A percentile compares a stretch with the other conserved stretches of the same genome.
Conservation (phyloP, 495 filamentous ascomycete species). For the Talaromyces nanjingensis region DNA sequence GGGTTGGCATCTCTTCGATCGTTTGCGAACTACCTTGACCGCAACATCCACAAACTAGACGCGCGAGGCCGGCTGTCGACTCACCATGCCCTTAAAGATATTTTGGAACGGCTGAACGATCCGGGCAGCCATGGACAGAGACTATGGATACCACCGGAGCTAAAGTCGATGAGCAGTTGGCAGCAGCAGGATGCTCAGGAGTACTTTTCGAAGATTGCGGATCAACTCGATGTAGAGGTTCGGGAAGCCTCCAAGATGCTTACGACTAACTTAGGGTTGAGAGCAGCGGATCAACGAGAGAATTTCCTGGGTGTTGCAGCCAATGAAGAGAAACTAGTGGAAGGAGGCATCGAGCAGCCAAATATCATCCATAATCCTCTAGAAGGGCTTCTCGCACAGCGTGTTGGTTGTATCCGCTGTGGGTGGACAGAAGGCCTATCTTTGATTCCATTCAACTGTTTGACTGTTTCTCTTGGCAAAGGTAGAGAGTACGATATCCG, state of each 20-base stretch:
- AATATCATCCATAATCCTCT: conserved; percentile 55
- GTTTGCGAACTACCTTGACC: conserved; percentile 44
- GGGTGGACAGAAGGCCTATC: conserved; percentile 80
- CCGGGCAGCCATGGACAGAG: conserved; percentile 57
- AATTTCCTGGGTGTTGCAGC: conserved; percentile 25
- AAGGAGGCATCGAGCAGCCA: conserved; percentile 5
- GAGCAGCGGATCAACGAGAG: conserved; percentile 30
- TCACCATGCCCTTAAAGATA: conserved; percentile 51
- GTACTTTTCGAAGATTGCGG: conserved; percentile 85
- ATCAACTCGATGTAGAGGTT: conserved; percentile 77
- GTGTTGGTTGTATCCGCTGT: conserved; percentile 82
- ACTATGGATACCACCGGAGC: conserved; percentile 66
- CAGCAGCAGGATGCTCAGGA: conserved; percentile 99
- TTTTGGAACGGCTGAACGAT: conserved; percentile 62
- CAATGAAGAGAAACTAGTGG: conserved; percentile 5
- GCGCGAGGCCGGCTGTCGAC: conserved; percentile 35
- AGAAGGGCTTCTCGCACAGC: conserved; percentile 80
- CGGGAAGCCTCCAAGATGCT: conserved; percentile 38
- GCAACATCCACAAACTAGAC: conserved; percentile 36
- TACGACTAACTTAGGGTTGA: conserved; percentile 36
- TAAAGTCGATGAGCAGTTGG: conserved; percentile 87
- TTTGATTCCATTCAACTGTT: conserved; percentile 86
- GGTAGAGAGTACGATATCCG: conserved; percentile 54
- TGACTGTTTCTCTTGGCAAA: conserved; percentile 72
- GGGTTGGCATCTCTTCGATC: conserved; percentile 69